Conservation (phyloP, 768 basidiomycete genomes). For the Podaxis rugospora region DNA sequence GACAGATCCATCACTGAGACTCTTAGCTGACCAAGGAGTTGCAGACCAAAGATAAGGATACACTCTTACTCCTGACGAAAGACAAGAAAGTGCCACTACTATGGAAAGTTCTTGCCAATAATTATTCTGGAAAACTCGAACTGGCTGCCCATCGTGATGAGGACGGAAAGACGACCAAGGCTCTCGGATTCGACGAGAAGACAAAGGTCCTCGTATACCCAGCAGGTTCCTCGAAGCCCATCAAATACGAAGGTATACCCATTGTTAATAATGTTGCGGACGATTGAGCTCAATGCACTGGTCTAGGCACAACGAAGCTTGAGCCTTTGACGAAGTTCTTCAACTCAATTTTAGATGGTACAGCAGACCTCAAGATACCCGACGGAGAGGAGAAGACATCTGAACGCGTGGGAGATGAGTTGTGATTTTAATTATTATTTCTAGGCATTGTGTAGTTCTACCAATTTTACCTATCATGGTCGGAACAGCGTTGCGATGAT, state of each 20-base stretch:
- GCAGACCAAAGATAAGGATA: constrained; percentile 36
- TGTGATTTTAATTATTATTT: constrained; percentile 2
- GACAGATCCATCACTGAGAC: neutral
- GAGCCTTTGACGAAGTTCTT: constrained; percentile 74
- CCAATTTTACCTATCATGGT: neutral
- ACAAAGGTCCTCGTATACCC: constrained; percentile 73
- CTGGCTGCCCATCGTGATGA: constrained; percentile 66
- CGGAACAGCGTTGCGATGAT: neutral
- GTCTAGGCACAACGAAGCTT: constrained; percentile 63
- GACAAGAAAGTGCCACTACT: constrained; percentile 73
- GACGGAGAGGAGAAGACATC: neutral
- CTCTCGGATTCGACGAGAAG: constrained; percentile 44
- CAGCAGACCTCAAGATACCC: constrained; percentile 40
- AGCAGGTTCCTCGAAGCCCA: constrained; percentile 47
- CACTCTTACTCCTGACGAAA: constrained; percentile 69
- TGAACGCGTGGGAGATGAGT: constrained; percentile 13
- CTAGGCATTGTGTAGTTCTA: constrained; percentile 7
- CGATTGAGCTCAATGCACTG: neutral
- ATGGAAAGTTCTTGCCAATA: constrained; percentile 78
- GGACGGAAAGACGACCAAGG: constrained; percentile 51
- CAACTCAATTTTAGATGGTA: constrained; percentile 65
- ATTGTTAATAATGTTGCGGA: neutral
- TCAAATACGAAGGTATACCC: constrained; percentile 63
- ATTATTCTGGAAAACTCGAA: constrained; percentile 55
- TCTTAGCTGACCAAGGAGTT: neutral